Conservation (phyloP, 768 basidiomycete genomes). For the Lentinula sp. region DNA sequence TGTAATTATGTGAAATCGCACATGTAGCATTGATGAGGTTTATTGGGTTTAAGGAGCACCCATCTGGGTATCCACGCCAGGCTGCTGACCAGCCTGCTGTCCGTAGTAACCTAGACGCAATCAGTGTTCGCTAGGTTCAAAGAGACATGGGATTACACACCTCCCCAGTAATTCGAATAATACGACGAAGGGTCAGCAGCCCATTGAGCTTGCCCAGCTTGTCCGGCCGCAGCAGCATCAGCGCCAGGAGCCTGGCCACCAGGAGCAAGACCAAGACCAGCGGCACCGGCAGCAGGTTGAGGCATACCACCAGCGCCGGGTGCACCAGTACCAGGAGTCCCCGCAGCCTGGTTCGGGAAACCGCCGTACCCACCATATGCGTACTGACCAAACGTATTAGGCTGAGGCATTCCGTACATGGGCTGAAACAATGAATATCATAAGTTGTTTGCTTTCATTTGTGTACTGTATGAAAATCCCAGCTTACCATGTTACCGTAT, state of each 20-base stretch:
- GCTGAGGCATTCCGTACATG: constrained; percentile 88
- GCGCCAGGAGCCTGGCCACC: constrained; percentile 52
- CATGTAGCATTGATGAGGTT: constrained; percentile 12
- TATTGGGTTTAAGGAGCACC: constrained; percentile 32
- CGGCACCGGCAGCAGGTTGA: constrained; percentile 48
- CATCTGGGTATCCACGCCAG: constrained; percentile 50
- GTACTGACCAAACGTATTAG: constrained; percentile 73
- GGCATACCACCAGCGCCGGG: constrained; percentile 57
- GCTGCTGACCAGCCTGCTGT: constrained; percentile 64
- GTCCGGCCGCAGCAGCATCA: constrained; percentile 47
- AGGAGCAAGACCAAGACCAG: constrained; percentile 48
- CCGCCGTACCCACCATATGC: constrained; percentile 71
- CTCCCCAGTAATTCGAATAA: constrained; percentile 82
- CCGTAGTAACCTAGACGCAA: constrained; percentile 65
- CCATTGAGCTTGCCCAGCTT: constrained; percentile 73
- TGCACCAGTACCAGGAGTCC: constrained; percentile 39
- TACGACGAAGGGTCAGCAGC: constrained; percentile 67
- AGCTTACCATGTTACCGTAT: constrained; percentile 75
- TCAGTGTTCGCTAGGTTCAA: neutral
- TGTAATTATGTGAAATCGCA: constrained; percentile 7
- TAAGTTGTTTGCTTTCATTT: neutral
- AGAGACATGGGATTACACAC: constrained; percentile 33
- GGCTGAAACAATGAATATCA: constrained; percentile 37
- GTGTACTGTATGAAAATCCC: constrained; percentile 1
- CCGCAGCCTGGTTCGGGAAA: constrained; percentile 55